phyloP scores from a whole-genome alignment of 371 early-diverging fungal species.

The Rhizopus delemar region DNA sequence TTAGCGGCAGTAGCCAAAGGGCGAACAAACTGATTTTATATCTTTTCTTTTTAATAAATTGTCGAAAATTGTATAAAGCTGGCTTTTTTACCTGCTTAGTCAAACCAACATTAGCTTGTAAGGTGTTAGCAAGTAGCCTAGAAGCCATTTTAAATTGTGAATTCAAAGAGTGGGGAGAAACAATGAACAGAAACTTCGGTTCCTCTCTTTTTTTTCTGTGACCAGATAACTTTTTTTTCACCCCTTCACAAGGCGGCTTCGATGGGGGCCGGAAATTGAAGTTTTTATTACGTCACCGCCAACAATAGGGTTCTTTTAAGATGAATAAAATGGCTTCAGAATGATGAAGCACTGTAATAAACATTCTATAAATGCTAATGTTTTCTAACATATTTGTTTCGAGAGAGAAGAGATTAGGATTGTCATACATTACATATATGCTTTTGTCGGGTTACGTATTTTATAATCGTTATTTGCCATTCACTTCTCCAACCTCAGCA shows the following conservation, averaged over 20 bases:
- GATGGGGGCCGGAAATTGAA: background rate
- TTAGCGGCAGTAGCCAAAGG: conserved; percentile 58
- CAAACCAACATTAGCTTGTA: conserved; percentile 31
- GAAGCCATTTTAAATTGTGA: conserved; percentile 29
- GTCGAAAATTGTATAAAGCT: background rate
- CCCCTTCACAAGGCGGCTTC: background rate
- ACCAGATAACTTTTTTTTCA: background rate
- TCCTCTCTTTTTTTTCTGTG: background rate
- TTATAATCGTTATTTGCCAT: too few relatives aligned
- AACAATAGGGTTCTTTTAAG: too few relatives aligned
- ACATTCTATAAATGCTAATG: too few relatives aligned
- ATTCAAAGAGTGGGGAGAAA: conserved; percentile 23
- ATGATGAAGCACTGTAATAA: too few relatives aligned
- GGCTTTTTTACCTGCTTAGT: conserved; percentile 30
- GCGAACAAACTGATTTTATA: conserved; percentile 46
- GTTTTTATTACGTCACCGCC: background rate
- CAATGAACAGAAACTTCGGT: background rate
- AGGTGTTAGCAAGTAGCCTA: conserved; percentile 34
- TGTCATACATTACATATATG: too few relatives aligned
- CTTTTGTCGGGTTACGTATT: too few relatives aligned
- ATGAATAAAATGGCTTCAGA: too few relatives aligned
- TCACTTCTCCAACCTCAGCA: too few relatives aligned
- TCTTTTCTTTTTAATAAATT: background rate
- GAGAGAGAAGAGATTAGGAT: too few relatives aligned
- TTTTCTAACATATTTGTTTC: too few relatives aligned